These are phyloP conservation scores for Rhodotorula taiwanensis DNA, from an alignment of 768 basidiomycete genomes.

Conservation along the genomic window DNA sequence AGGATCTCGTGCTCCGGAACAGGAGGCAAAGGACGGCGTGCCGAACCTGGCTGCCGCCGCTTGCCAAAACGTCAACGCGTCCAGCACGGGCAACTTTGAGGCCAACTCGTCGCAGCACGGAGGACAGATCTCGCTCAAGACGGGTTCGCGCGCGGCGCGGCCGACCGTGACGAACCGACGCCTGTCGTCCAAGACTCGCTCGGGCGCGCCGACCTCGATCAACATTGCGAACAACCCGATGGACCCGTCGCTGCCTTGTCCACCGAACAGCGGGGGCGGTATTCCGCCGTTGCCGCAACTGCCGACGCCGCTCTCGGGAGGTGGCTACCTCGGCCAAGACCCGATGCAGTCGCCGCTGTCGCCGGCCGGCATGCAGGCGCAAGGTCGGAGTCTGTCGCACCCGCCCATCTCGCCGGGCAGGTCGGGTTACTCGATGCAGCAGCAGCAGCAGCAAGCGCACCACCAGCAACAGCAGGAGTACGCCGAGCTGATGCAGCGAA, in stretches of 20 bases:
- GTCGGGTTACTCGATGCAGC: conserved; percentile 12
- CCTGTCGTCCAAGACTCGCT: conserved; percentile 22
- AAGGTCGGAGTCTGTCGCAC: conserved; percentile 36
- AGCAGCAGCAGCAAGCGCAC: conserved; percentile 32
- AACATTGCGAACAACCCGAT: neutral
- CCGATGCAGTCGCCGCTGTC: conserved; percentile 1
- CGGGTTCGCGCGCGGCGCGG: conserved; percentile 12
- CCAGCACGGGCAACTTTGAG: conserved; percentile 28
- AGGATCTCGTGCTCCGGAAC: too few species aligned
- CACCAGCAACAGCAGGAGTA: conserved; percentile 25
- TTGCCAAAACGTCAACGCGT: conserved; percentile 3
- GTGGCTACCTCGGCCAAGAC: conserved; percentile 18
- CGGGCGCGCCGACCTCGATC: conserved; percentile 15
- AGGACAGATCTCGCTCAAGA: conserved; percentile 42
- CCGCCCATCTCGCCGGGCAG: conserved; percentile 10
- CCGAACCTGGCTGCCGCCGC: conserved; percentile 13
- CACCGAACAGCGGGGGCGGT: conserved; percentile 20
- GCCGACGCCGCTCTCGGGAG: conserved; percentile 20
- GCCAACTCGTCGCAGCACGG: conserved; percentile 38
- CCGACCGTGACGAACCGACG: conserved; percentile 26
- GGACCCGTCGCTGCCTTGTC: conserved; percentile 9
- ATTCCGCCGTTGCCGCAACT: conserved; percentile 29
- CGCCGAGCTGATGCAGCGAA: conserved; percentile 25
- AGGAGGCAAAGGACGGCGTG: conserved; percentile 26
- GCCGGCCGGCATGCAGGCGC: conserved; percentile 6